Percentiles rank a stretch among this genome's conserved stretches.
Evolutionary conservation across 2,329 filamentous ascomycete genomes (phyloP).

Genomic region (Nemania serpens): DNA sequence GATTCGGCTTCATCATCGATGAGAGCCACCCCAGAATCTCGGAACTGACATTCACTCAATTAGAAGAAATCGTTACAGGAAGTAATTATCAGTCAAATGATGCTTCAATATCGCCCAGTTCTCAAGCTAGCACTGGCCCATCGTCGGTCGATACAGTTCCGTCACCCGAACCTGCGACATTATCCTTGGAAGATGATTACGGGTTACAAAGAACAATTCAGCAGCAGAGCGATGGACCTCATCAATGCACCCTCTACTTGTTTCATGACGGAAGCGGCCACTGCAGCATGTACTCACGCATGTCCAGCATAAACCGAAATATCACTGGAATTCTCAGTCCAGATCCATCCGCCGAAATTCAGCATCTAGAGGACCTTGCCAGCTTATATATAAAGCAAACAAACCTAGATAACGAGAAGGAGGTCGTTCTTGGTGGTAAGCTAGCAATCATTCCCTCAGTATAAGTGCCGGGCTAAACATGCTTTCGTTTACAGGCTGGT

Average conservation of each 20-base stretch:
- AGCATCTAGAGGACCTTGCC: slow-evolving; percentile 29
- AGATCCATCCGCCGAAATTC: neutral
- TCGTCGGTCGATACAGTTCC: neutral
- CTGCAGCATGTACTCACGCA: slow-evolving; percentile 22
- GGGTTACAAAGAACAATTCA: slow-evolving; percentile 10
- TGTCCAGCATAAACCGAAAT: slow-evolving; percentile 16
- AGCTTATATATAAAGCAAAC: slow-evolving; percentile 29
- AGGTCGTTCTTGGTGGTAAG: slow-evolving; percentile 48
- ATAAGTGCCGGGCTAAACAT: too few species aligned
- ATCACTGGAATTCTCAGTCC: slow-evolving; percentile 16
- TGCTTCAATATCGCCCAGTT: neutral
- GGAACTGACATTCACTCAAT: slow-evolving; percentile 19
- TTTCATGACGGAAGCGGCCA: slow-evolving; percentile 28
- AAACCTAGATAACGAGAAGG: slow-evolving; percentile 13
- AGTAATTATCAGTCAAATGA: neutral
- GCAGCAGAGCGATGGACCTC: slow-evolving; percentile 5
- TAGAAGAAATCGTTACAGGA: neutral
- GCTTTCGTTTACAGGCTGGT: slow-evolving; percentile 45
- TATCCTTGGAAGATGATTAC: neutral
- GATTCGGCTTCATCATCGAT: slow-evolving; percentile 33
- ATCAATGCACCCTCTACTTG: slow-evolving; percentile 6
- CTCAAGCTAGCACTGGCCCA: neutral
- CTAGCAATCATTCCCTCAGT: neutral
- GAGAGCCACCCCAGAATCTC: slow-evolving; percentile 17
- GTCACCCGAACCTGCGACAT: neutral